Percentiles rank a stretch among this genome's conserved stretches.
These are phyloP conservation scores for Dicorynia guianensis DNA, from an alignment of 306 rosid species.

Conservation along the genomic window DNA sequence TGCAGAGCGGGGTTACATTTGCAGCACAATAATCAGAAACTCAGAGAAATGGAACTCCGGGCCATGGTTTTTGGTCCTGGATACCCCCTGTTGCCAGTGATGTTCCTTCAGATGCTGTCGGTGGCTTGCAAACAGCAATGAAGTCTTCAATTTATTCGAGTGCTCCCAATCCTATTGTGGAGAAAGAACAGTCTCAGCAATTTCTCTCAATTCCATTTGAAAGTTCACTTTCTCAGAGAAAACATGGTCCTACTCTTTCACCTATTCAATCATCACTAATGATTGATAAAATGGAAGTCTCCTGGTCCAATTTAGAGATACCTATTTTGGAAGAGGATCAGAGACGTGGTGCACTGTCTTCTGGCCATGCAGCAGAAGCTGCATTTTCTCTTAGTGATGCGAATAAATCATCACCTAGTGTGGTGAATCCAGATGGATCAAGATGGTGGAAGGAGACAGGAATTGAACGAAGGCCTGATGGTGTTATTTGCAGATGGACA, in stretches of 20 bases:
- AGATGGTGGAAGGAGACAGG: constrained; percentile 96
- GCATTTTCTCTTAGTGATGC: constrained; percentile 66
- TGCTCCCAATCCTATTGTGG: constrained; percentile 55
- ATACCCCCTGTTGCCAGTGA: constrained; percentile 66
- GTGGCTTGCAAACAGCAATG: constrained; percentile 48
- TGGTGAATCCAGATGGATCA: constrained; percentile 73
- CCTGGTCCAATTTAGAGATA: constrained; percentile 46
- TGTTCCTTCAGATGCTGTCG: constrained; percentile 39
- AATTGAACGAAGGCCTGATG: constrained; percentile 82
- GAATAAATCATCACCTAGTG: constrained; percentile 48
- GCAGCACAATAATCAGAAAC: constrained; percentile 47
- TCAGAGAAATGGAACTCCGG: constrained; percentile 66
- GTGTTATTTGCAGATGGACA: constrained; percentile 91
- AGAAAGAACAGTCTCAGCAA: constrained; percentile 65
- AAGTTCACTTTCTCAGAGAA: constrained; percentile 56
- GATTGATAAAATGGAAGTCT: constrained; percentile 53
- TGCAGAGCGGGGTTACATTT: constrained; percentile 38
- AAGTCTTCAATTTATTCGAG: constrained; percentile 47
- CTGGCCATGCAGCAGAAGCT: constrained; percentile 74
- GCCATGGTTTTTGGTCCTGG: constrained; percentile 99
- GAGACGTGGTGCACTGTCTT: constrained; percentile 58
- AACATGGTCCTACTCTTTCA: constrained; percentile 55
- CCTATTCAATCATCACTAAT: constrained; percentile 74
- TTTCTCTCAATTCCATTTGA: constrained; percentile 75
- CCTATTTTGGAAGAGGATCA: constrained; percentile 65